These are phyloP conservation scores for Globisporangium nagaii DNA, from an alignment of 352 stramenopile species.

Conservation along the genomic window DNA sequence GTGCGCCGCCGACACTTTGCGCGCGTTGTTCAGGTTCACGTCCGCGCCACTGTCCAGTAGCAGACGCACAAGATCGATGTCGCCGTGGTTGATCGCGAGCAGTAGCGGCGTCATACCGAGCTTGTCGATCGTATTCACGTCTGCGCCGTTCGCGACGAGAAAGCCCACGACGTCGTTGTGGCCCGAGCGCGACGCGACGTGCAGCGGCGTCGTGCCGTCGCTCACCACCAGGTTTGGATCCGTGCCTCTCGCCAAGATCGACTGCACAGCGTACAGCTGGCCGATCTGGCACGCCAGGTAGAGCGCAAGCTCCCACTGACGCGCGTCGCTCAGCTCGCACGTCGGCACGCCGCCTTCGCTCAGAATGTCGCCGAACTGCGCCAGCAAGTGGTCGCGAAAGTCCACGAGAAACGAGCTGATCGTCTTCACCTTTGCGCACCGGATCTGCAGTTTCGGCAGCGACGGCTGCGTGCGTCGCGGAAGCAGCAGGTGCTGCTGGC, in stretches of 20 bases:
- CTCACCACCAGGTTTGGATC: slow-evolving; percentile 32
- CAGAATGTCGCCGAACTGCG: slow-evolving; percentile 20
- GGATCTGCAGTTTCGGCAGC: slow-evolving; percentile 35
- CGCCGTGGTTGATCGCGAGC: slow-evolving; percentile 37
- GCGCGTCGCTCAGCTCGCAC: slow-evolving; percentile 17
- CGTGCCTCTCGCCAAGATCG: slow-evolving; percentile 37
- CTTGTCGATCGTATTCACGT: slow-evolving; percentile 30
- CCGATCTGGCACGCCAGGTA: slow-evolving; percentile 47
- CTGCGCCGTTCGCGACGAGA: slow-evolving; percentile 36
- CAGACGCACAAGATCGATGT: slow-evolving; percentile 34
- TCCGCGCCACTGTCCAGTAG: slow-evolving; percentile 45
- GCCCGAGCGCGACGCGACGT: slow-evolving; percentile 36
- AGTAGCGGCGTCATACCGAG: slow-evolving; percentile 48
- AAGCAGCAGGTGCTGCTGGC: not conserved
- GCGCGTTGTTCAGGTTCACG: slow-evolving; percentile 36
- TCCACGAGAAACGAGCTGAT: slow-evolving; percentile 39
- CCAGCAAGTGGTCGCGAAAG: slow-evolving; percentile 38
- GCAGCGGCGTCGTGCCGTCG: slow-evolving; percentile 35
- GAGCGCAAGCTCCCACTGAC: slow-evolving; percentile 48
- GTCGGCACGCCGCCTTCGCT: not conserved
- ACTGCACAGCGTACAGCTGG: slow-evolving; percentile 34
- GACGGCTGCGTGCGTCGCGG: slow-evolving; percentile 11
- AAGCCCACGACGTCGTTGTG: slow-evolving; percentile 39
- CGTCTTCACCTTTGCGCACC: slow-evolving; percentile 22
- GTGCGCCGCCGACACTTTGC: slow-evolving; percentile 43